These are phyloP conservation scores for Tylopilus balloui DNA, from an alignment of 768 basidiomycete species.

Conservation along the genomic window DNA sequence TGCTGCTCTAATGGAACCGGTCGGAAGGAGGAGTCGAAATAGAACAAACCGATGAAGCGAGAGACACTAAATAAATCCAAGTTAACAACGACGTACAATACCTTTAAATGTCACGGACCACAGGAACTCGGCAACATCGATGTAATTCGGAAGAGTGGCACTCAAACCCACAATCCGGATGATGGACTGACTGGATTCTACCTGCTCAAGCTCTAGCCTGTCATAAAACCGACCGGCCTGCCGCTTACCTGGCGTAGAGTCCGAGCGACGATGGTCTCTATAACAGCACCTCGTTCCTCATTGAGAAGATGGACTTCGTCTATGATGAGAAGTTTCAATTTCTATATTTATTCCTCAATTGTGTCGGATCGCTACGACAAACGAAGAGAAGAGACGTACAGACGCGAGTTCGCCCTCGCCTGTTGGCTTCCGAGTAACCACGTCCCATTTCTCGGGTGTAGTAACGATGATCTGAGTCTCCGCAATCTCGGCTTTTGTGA, in stretches of 20 bases:
- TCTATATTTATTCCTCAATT: conserved; percentile 41
- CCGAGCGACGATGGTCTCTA: conserved; percentile 95
- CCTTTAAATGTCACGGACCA: conserved; percentile 44
- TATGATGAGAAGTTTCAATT: conserved; percentile 90
- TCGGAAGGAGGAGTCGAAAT: conserved; percentile 95
- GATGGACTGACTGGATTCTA: conserved; percentile 93
- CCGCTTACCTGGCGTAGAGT: conserved; percentile 78
- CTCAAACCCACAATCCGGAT: conserved; percentile 95
- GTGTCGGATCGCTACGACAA: not conserved
- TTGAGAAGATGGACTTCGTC: conserved; percentile 97
- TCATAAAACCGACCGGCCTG: not conserved
- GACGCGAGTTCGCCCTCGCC: conserved; percentile 96
- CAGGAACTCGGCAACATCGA: conserved; percentile 93
- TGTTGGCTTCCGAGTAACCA: conserved; percentile 94
- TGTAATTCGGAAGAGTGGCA: conserved; percentile 95
- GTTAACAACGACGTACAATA: not conserved
- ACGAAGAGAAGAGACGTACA: conserved; percentile 40
- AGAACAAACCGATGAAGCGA: conserved; percentile 83
- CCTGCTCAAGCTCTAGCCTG: conserved; percentile 41
- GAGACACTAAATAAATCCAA: conserved; percentile 61
- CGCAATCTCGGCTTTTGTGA: conserved; percentile 89
- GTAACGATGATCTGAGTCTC: conserved; percentile 98
- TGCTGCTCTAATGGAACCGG: conserved; percentile 97
- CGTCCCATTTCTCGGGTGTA: conserved; percentile 99
- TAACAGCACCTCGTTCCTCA: conserved; percentile 96